phyloP scores from a whole-genome alignment of 805 yeast species.

The Brettanomyces nanus region DNA sequence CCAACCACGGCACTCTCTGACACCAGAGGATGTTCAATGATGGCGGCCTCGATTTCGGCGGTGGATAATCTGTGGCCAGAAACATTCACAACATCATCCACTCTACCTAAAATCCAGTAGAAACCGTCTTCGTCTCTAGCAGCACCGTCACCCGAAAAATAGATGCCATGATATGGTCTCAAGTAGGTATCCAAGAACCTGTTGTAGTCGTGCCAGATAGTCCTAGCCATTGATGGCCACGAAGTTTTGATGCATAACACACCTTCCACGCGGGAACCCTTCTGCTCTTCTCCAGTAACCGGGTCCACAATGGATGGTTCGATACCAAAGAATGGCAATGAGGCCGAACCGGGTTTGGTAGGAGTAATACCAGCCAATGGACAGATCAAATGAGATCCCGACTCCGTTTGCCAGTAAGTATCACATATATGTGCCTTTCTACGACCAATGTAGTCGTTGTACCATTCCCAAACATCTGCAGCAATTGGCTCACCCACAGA shows the following conservation, averaged over 20 bases:
- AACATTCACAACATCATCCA: constrained; percentile 83
- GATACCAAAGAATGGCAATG: constrained; percentile 79
- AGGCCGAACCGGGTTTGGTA: constrained; percentile 79
- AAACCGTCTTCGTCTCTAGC: constrained; percentile 79
- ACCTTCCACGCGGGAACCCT: constrained; percentile 71
- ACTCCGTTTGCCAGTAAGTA: constrained; percentile 88
- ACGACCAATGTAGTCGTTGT: constrained; percentile 62
- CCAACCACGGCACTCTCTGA: constrained; percentile 83
- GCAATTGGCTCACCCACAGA: constrained; percentile 86
- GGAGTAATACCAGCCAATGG: constrained; percentile 74
- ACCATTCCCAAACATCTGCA: constrained; percentile 86
- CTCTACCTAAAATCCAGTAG: constrained; percentile 82
- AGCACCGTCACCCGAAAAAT: constrained; percentile 88
- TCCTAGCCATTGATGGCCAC: constrained; percentile 85
- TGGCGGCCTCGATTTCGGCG: constrained; percentile 80
- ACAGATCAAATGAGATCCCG: constrained; percentile 72
- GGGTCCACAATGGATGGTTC: constrained; percentile 70
- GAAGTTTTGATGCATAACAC: constrained; percentile 62
- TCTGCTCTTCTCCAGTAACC: constrained; percentile 58
- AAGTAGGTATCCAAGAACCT: constrained; percentile 75
- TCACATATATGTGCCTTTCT: constrained; percentile 66
- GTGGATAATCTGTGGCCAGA: constrained; percentile 85
- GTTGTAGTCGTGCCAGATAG: constrained; percentile 70
- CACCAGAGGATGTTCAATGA: constrained; percentile 61
- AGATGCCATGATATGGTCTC: constrained; percentile 73